Evolutionary conservation across 148 eudicot species (phyloP), one percentile per base, ranked within the genome.

Genomic region (Euryodendron excelsum): DNA sequence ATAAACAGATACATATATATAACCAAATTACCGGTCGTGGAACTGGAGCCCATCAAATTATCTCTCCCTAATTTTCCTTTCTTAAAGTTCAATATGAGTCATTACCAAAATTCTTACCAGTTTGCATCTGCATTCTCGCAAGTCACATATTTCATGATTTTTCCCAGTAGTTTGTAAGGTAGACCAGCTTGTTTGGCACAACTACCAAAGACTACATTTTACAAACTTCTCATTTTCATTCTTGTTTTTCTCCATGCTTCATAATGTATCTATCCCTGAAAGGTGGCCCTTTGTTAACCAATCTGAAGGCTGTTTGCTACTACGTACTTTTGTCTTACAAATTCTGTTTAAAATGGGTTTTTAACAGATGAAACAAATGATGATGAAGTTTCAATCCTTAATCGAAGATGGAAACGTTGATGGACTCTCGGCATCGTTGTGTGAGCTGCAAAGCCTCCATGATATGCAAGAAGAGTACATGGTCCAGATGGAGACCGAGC

Each of bases 401-500:
- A 83, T 88, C 5, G 91, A 81, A 2, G 89, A 87, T 11, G 88
- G 81, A 33, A 88, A 88, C 74, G 68, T 83, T 34, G 98, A 96
- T 84, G 92, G 83, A 61, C 80, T 86, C 12, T 84, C 89, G 8
- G 70, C 61, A 77, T 68, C 83, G 18, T 71, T 89, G 74, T 86
- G 80, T 12, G 97, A 96, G 83, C 87, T 96, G 74, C 90, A 93
- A 81, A 90, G 91, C 80, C 90, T 96, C 15, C 91, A 93, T 18
- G 93, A 93, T 25, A 73, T 80, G 58, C 91, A 92, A 77, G 97
- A 89, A 78, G 98, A 88, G 75, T 90, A 87, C 86, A 81, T 93
- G 90, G 76, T 85, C 31, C 98, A 88, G 81, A 92, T 96, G 39
- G 98, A 96, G 87, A 93, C 97, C 0, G 97, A 96, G 88, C 90